Evolutionary conservation across 805 yeast species (phyloP), one percentile per base, ranked within the genome.

Genomic region (Candida wancherniae): DNA sequence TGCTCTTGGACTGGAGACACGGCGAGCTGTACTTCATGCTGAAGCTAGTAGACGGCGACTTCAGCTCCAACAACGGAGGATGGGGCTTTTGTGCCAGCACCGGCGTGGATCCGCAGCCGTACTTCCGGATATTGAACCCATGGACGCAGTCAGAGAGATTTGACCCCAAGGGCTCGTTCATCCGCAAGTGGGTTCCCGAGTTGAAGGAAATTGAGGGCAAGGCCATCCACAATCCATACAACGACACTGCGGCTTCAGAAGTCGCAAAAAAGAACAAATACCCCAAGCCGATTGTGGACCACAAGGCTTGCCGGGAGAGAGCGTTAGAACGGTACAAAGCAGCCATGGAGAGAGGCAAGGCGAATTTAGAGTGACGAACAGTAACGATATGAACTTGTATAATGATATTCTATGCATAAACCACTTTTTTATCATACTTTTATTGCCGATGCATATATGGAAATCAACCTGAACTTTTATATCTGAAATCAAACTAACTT

Each of bases 101-200:
- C 1, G 77, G 78, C 1, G 63, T 70, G 10, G 75, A 71, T 43
- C 67, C 74, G 1, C 79, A 73, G 44, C 80, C 80, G 2, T 73
- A 69, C 56, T 73, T 73, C 47, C 57, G 79, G 14, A 67, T 73
- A 5, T 70, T 75, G 48, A 74, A 75, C 41, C 75, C 77, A 14
- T 62, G 58, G 39, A 42, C 67, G 3, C 80, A 75, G 40, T 63
- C 71, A 17, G 65, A 62, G 39, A 67, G 60, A 39, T 71, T 63
- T 38, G 80, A 72, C 36, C 64, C 64, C 1, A 50, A 64, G 6
- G 76, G 75, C 5, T 48, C 47, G 3, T 73, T 60, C 44, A 69
- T 74, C 31, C 57, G 60, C 22, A 45, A 55, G 28, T 72, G 78
- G 77, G 61, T 73, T 1, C 75, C 73, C 2, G 77, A 72, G 36